Evolutionary conservation across 345 rosid species (phyloP).

Genomic region (Excoecaria cochinchinensis): DNA sequence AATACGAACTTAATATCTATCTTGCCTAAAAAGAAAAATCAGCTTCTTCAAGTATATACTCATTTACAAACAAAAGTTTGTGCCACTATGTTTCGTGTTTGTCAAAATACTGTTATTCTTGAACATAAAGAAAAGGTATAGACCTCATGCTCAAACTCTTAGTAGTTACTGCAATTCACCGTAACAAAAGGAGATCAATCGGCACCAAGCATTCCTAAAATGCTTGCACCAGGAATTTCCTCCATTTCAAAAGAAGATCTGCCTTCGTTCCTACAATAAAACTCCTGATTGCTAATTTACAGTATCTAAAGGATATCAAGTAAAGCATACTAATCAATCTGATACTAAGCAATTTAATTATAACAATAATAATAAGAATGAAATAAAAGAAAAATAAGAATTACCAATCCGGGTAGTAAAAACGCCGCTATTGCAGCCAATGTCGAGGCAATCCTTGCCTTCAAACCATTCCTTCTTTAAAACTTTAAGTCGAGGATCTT

Average conservation of each 20-base stretch:
- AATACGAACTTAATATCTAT: neutral
- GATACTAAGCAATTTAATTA: neutral
- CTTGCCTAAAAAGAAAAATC: neutral
- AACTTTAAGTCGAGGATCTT: slow-evolving; percentile 83
- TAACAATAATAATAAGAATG: neutral
- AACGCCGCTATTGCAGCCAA: slow-evolving; percentile 89
- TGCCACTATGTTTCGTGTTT: neutral
- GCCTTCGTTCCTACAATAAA: neutral
- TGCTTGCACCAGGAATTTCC: neutral
- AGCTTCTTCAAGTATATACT: too few species aligned
- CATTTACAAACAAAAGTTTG: too few species aligned
- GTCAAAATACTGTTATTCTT: neutral
- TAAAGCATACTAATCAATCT: too few species aligned
- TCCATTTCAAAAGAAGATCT: neutral
- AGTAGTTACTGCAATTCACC: neutral
- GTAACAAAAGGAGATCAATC: neutral
- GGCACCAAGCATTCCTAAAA: neutral
- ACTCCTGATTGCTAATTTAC: neutral
- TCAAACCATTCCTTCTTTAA: slow-evolving; percentile 79
- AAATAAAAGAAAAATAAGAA: neutral
- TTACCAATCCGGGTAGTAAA: slow-evolving; percentile 77
- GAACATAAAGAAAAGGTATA: neutral
- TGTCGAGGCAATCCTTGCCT: slow-evolving; percentile 77
- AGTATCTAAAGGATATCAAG: neutral
- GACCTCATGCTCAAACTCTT: neutral